phyloP scores from a whole-genome alignment of 176 grass and related monocot species.

The Avena eriantha region DNA sequence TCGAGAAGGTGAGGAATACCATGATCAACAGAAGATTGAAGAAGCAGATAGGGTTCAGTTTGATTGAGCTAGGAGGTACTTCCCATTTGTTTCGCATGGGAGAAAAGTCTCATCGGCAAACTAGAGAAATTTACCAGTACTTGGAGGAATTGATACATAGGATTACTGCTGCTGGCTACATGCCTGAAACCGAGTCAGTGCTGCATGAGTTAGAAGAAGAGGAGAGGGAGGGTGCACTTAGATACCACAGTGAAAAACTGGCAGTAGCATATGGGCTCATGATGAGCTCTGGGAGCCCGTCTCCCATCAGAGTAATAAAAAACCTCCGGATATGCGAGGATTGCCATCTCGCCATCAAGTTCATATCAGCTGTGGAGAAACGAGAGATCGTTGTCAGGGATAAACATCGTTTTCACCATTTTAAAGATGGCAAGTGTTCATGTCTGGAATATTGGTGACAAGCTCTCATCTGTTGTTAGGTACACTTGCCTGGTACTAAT shows the following conservation, averaged over 20 bases:
- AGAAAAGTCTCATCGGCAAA: slow-evolving; percentile 61
- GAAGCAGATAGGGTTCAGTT: slow-evolving; percentile 76
- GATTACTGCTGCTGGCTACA: slow-evolving; percentile 59
- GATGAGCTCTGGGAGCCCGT: slow-evolving; percentile 38
- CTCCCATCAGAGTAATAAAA: slow-evolving; percentile 68
- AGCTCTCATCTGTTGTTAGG: background rate
- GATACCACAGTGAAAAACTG: slow-evolving; percentile 72
- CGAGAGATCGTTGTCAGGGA: slow-evolving; percentile 70
- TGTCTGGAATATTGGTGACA: slow-evolving; percentile 68
- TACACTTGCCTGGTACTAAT: background rate
- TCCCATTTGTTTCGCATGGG: slow-evolving; percentile 76
- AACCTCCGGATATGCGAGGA: slow-evolving; percentile 65
- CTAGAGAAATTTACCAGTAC: slow-evolving; percentile 60
- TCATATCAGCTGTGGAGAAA: slow-evolving; percentile 58
- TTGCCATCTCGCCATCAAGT: slow-evolving; percentile 79
- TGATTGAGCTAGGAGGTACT: slow-evolving; percentile 67
- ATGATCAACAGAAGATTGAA: slow-evolving; percentile 69
- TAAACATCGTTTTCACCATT: slow-evolving; percentile 73
- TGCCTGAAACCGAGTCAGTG: slow-evolving; percentile 60
- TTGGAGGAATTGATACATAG: slow-evolving; percentile 59
- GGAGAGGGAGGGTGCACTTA: slow-evolving; percentile 66
- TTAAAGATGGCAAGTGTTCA: slow-evolving; percentile 63
- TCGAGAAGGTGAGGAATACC: slow-evolving; percentile 70
- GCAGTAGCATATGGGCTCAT: slow-evolving; percentile 68
- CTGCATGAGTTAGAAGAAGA: slow-evolving; percentile 82